These are phyloP conservation scores for Mycena galericulata DNA, from an alignment of 768 basidiomycete genomes.

Conservation along the genomic window DNA sequence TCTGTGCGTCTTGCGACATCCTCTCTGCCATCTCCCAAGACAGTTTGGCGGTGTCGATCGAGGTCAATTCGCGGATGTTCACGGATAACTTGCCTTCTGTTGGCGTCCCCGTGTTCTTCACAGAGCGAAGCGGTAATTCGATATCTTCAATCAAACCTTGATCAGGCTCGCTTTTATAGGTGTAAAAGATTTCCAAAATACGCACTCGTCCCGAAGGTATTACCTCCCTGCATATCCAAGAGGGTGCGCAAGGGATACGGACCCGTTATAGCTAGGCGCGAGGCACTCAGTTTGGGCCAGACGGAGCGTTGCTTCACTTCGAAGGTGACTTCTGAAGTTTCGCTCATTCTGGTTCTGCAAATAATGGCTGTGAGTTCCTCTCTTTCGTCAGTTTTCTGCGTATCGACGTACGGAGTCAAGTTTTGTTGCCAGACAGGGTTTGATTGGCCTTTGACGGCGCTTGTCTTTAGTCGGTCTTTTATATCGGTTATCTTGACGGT, in stretches of 20 bases:
- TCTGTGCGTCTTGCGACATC: constrained; percentile 7
- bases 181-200: not conserved
- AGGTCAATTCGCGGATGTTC: constrained; percentile 26
- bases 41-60: constrained; percentile 20
- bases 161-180: not conserved
- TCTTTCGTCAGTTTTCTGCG: not conserved
- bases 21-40: constrained; percentile 16
- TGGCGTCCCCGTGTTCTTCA: not conserved
- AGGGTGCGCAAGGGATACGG: constrained; percentile 29
- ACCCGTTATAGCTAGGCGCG: constrained; percentile 22
- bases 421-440: constrained; percentile 30
- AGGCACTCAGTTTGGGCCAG: constrained; percentile 26
- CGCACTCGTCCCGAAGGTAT: constrained; percentile 29
- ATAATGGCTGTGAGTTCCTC: not conserved
- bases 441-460: constrained; percentile 25
- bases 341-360: constrained; percentile 18
- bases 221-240: constrained; percentile 30
- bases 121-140: constrained; percentile 24
- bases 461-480: constrained; percentile 20
- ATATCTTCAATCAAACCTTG: constrained; percentile 7
- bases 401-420: constrained; percentile 18
- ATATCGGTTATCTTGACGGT: constrained; percentile 22
- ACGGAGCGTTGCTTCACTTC: constrained; percentile 30
- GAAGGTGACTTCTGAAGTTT: constrained; percentile 20
- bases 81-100: constrained; percentile 11